phyloP scores from a whole-genome alignment of 352 stramenopile species.

The Globisporangium spinosum region DNA sequence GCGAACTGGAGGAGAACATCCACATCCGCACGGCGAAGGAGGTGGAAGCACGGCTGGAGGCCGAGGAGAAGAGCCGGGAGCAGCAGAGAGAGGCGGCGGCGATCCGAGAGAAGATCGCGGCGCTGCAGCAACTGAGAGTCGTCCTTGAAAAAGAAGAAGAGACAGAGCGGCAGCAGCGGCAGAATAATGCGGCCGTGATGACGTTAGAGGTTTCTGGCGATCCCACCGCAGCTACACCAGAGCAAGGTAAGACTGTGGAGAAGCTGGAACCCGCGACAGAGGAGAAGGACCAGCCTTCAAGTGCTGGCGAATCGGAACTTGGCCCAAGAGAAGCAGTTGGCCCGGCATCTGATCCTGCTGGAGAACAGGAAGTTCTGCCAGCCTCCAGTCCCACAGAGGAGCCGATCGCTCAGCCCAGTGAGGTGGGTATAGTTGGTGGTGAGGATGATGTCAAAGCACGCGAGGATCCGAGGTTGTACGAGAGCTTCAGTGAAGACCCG shows the following conservation, averaged over 20 bases:
- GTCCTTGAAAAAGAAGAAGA: not conserved
- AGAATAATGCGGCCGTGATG: not conserved
- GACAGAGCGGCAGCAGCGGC: not conserved
- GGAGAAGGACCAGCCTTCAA: not conserved
- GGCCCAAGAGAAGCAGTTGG: not conserved
- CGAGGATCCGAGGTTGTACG: not conserved
- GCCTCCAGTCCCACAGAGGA: not conserved
- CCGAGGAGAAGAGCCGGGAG: slow-evolving; percentile 20
- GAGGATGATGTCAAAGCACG: not conserved
- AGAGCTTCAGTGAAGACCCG: not conserved
- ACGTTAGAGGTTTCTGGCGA: not conserved
- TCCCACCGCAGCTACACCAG: not conserved
- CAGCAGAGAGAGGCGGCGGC: slow-evolving; percentile 7
- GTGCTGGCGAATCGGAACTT: not conserved
- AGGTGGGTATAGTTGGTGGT: not conserved
- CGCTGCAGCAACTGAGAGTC: not conserved
- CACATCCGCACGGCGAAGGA: slow-evolving; percentile 52
- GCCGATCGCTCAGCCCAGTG: not conserved
- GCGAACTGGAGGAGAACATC: slow-evolving; percentile 72
- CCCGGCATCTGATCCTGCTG: not conserved
- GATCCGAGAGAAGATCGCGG: not conserved
- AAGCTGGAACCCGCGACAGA: not conserved
- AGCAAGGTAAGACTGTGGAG: not conserved
- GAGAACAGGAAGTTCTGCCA: not conserved
- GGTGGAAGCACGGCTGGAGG: slow-evolving; percentile 23